These are phyloP conservation scores for Zancudomyces culisetae DNA, from an alignment of 371 early-diverging fungal genomes.

Conservation along the genomic window DNA sequence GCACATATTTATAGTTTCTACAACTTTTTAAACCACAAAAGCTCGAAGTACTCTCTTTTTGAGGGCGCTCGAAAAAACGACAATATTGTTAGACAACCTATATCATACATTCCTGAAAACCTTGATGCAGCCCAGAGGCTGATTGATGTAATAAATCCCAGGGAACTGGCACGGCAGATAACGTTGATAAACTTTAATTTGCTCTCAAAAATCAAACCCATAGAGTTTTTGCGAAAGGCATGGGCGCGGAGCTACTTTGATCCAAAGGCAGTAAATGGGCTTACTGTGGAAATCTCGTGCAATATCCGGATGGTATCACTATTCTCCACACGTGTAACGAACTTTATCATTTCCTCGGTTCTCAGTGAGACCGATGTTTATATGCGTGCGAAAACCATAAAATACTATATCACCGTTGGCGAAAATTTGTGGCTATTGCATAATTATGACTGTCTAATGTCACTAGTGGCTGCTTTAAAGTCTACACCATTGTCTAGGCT, in stretches of 20 bases:
- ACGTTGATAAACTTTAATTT: slow-evolving; percentile 65
- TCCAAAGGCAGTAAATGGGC: slow-evolving; percentile 27
- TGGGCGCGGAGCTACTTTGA: slow-evolving; percentile 55
- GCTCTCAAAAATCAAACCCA: slow-evolving; percentile 60
- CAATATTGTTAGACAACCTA: slow-evolving; percentile 34
- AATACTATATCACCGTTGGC: slow-evolving; percentile 66
- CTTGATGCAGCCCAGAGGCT: slow-evolving; percentile 30
- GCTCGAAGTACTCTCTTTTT: background rate
- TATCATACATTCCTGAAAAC: slow-evolving; percentile 45
- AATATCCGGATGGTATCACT: slow-evolving; percentile 60
- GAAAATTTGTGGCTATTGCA: slow-evolving; percentile 58
- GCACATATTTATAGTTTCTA: too few species aligned
- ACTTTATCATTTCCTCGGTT: slow-evolving; percentile 75
- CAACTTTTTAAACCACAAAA: background rate
- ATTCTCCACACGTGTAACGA: slow-evolving; percentile 53
- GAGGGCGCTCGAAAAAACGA: slow-evolving; percentile 34
- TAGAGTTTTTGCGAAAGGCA: slow-evolving; percentile 74
- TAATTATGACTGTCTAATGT: slow-evolving; percentile 84
- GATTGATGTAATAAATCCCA: slow-evolving; percentile 68
- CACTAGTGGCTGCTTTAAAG: slow-evolving; percentile 73
- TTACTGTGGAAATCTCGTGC: slow-evolving; percentile 29
- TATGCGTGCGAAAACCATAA: slow-evolving; percentile 48
- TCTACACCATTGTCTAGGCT: slow-evolving; percentile 75
- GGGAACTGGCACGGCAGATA: slow-evolving; percentile 85
- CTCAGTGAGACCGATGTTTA: slow-evolving; percentile 57